phyloP scores from a whole-genome alignment of 1,284 basidiomycete genomes.

The Cryptococcus sp. region DNA sequence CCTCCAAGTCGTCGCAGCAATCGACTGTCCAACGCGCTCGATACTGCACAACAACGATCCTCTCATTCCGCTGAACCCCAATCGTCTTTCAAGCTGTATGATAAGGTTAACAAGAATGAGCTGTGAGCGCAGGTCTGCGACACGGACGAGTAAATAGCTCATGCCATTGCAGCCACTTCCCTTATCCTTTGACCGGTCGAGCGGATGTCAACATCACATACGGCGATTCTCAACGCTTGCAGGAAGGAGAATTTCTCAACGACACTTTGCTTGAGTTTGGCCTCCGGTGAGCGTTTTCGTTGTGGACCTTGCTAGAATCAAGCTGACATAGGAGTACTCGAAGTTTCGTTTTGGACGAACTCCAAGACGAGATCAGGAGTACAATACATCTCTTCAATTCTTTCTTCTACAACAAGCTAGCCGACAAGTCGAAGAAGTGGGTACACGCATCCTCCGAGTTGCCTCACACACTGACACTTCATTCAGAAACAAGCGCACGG shows the following conservation, averaged over 20 bases:
- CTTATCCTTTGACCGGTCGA: constrained; percentile 68
- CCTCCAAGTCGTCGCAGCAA: constrained; percentile 2
- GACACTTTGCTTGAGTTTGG: constrained; percentile 96
- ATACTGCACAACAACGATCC: background rate
- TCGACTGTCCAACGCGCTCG: background rate
- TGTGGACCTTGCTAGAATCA: too few species aligned
- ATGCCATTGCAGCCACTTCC: constrained; percentile 49
- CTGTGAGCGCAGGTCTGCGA: constrained; percentile 21
- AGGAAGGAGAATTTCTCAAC: constrained; percentile 82
- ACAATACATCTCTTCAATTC: constrained; percentile 91
- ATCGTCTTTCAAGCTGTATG: background rate
- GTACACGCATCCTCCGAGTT: constrained; percentile 29
- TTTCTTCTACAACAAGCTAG: constrained; percentile 96
- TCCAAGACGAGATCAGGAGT: constrained; percentile 65
- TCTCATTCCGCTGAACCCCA: too few species aligned
- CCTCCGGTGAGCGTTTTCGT: constrained; percentile 65
- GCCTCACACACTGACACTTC: background rate
- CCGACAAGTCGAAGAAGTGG: constrained; percentile 62
- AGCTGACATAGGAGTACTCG: background rate
- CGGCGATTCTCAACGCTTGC: constrained; percentile 72
- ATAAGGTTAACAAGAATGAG: constrained; percentile 23
- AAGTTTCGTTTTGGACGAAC: constrained; percentile 67
- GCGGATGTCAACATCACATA: constrained; percentile 75
- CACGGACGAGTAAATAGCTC: background rate
- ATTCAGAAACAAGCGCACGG: constrained; percentile 13